Conservation (phyloP, 208 protist genomes). For the Acanthamoeba triangularis region DNA sequence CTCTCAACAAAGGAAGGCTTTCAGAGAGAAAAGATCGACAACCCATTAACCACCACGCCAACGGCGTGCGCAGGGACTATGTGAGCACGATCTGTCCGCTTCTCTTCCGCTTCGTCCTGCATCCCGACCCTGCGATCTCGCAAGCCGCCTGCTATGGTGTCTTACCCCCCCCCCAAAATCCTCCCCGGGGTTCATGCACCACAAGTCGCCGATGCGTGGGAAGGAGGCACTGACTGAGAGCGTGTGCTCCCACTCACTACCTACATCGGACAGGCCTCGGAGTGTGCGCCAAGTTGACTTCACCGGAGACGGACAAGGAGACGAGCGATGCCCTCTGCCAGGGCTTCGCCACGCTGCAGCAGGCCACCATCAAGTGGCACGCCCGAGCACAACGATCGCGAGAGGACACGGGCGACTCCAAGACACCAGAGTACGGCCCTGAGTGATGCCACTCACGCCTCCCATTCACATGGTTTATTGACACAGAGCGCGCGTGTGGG, state of each 20-base stretch:
- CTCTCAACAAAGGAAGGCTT: not conserved
- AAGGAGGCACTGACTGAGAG: not conserved
- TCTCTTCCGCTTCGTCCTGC: not conserved
- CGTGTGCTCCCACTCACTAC: not conserved
- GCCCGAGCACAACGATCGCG: not conserved
- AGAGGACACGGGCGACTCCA: not conserved
- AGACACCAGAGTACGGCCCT: conserved; percentile 4
- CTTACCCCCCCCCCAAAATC: not conserved
- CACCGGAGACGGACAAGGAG: conserved; percentile 14
- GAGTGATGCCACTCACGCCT: not conserved
- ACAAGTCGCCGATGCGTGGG: not conserved
- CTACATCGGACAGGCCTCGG: not conserved
- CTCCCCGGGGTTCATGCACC: no score
- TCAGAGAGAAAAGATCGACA: not conserved
- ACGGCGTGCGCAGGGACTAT: not conserved
- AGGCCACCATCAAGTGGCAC: conserved; percentile 39
- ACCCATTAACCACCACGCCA: no score
- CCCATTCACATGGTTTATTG: no score
- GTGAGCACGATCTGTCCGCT: not conserved
- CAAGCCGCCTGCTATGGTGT: conserved; percentile 36
- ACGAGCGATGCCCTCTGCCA: conserved; percentile 5
- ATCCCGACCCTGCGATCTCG: not conserved
- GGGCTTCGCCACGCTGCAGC: not conserved
- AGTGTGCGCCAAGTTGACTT: not conserved
- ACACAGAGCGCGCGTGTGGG: no score